Evolutionary conservation across 2,329 filamentous ascomycete genomes (phyloP), one percentile per base, ranked within the genome.

Genomic region (Trichothecium sympodiale): DNA sequence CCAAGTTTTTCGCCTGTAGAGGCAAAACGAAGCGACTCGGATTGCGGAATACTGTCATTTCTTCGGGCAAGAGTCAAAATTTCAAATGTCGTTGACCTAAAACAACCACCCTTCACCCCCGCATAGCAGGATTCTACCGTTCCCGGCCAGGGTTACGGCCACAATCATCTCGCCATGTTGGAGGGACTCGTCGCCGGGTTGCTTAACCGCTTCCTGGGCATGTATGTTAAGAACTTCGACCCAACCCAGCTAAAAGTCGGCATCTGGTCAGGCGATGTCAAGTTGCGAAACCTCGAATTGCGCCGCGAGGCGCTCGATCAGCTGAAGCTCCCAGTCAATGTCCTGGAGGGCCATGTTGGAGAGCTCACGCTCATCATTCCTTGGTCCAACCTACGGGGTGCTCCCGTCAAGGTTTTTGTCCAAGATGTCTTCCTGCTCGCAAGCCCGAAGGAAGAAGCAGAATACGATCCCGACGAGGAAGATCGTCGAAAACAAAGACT

Each of bases 171-270:
- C 70, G 71, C 58, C 53, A 98, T 99, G 91, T 77, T 99, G 65
- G 91, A 98, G 74, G 85, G 88, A 48, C 73, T 99, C 49, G 91
- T 96, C 45, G 87, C 91, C 51, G 93, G 89, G 63, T 72, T 99
- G 69, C 80, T 99, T 51, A 98, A 98, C 69, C 83, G 93, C 68
- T 96, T 98, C 64, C 67, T 99, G 76, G 93, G 91, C 72, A 94
- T 96, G 83, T 98, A 98, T 61, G 89, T 99, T 61, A 88, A 94
- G 73, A 96, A 98, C 64, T 98, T 99, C 58, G 91, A 99, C 61
- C 86, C 91, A 37, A 83, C 86, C 52, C 91, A 98, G 67, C 74
- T 99, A 46, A 98, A 98, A 57, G 88, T 98, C 44, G 91, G 93
- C 44, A 98, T 98, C 52, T 98, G 89, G 91, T 94, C 85, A 16